Evolutionary conservation across 1,284 basidiomycete genomes (phyloP), one percentile per base, ranked within the genome.

Genomic region (Trichosporon faecale): DNA sequence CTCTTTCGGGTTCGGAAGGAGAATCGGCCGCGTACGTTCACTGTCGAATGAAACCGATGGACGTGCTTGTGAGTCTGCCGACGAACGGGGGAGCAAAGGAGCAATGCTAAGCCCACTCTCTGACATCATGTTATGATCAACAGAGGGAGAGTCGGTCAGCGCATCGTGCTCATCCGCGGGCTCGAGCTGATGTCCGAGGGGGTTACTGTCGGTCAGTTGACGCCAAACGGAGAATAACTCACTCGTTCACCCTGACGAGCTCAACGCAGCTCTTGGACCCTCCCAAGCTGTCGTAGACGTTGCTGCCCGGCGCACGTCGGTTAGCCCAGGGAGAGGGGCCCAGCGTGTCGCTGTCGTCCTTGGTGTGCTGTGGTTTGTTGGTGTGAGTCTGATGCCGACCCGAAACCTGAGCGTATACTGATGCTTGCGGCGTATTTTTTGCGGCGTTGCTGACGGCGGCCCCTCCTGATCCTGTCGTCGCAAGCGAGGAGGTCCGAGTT

Each of bases 1-100:
- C 74, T 14, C 23, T 71, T 73, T 3, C 73, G 73, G 64, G 73
- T 71, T 9, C 73, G 65, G 11, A 72, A 74, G 14, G 73, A 68
- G 11, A 6, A 61, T 31, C 11, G 57, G 57, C 16, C 57, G 57
- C 16, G 64, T 25, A 44, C 55, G 37, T n/a, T 23, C 35, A n/a
- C 44, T 61, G 23, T 67, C 66, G 16, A 27, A 57, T 61, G 60
- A 66, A 9, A 55, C 35, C 1, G 57, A 61, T 7, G 57, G 14
- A 29, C 27, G 27, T 29, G 33, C 29, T 16, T 31, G 27, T 3
- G 57, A 61, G 14, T 61, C 57, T n/a, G 16, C 27, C 3, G 57
- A 61, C 2, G 57, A 14, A 9, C 57, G 57, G 14, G 57, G 57
- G 27, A 61, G 57, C 29, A 61, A 31, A 9, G 57, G 57, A n/a